Evolutionary conservation across 1,284 basidiomycete species (phyloP).

Genomic region (Boletus sp.): DNA sequence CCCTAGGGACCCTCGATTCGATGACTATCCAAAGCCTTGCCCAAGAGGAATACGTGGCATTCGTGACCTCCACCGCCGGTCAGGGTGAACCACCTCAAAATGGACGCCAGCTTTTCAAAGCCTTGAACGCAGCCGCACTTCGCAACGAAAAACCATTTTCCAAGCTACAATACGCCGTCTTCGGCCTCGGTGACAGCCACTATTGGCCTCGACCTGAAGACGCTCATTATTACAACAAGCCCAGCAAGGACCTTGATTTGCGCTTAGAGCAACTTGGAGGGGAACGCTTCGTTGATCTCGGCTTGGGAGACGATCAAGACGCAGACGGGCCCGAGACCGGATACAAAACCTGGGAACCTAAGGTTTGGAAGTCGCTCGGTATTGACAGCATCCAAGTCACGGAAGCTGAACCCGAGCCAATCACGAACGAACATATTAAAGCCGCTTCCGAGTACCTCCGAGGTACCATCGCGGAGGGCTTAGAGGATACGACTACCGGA

Average conservation of each 20-base stretch:
- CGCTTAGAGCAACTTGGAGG: conserved; percentile 76
- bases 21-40: conserved; percentile 71
- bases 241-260: conserved; percentile 86
- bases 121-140: conserved; percentile 65
- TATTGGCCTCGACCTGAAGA: conserved; percentile 99
- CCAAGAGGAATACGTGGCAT: conserved; percentile 79
- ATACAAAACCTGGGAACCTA: conserved; percentile 92
- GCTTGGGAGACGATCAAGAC: conserved; percentile 96
- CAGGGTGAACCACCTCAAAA: conserved; percentile 99
- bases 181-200: conserved; percentile 96
- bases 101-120: conserved; percentile 87
- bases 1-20: conserved; percentile 73
- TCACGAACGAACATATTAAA: conserved; percentile 99
- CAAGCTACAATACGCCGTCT: conserved; percentile 78
- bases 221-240: conserved; percentile 97
- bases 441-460: conserved; percentile 93
- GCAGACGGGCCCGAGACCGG: conserved; percentile 95
- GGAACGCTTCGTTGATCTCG: conserved; percentile 67
- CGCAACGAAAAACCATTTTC: conserved; percentile 53
- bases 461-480: conserved; percentile 91
- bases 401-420: conserved; percentile 93
- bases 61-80: conserved; percentile 96
- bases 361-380: conserved; percentile 91
- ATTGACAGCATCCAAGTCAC: conserved; percentile 87
- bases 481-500: conserved; percentile 84